Conservation (phyloP, 805 yeast genomes). For the Metschnikowia bowlesiae region DNA sequence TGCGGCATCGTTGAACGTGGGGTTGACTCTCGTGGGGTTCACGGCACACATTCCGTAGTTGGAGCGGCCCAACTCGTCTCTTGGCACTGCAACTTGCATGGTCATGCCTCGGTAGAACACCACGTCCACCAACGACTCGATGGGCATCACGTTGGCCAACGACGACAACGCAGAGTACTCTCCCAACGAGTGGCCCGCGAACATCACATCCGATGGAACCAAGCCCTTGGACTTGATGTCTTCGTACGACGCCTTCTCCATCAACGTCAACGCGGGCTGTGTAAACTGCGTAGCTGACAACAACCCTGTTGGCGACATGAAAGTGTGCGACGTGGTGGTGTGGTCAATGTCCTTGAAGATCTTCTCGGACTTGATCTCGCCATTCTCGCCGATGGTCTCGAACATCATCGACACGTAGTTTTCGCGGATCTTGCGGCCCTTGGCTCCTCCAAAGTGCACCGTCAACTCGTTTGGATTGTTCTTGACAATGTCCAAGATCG, state of each 20-base stretch:
- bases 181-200: constrained; percentile 99
- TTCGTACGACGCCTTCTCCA: constrained; percentile 99
- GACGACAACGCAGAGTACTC: constrained; percentile 98
- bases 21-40: constrained; percentile 88
- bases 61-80: constrained; percentile 92
- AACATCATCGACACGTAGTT: constrained; percentile 97
- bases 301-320: constrained; percentile 90
- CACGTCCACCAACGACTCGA: constrained; percentile 93
- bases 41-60: constrained; percentile 99
- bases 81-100: constrained; percentile 99
- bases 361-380: constrained; percentile 82
- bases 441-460: constrained; percentile 96
- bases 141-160: constrained; percentile 97
- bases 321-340: constrained; percentile 77
- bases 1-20: constrained; percentile 89
- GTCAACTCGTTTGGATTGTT: constrained; percentile 95
- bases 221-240: constrained; percentile 95
- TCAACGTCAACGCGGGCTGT: constrained; percentile 96
- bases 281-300: constrained; percentile 98
- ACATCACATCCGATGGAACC: constrained; percentile 87
- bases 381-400: constrained; percentile 85
- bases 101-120: constrained; percentile 99
- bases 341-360: constrained; percentile 90
- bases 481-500: constrained; percentile 90
- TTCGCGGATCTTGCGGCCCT: constrained; percentile 90